phyloP scores from a whole-genome alignment of 352 stramenopile species.

The Phytophthora megakarya region DNA sequence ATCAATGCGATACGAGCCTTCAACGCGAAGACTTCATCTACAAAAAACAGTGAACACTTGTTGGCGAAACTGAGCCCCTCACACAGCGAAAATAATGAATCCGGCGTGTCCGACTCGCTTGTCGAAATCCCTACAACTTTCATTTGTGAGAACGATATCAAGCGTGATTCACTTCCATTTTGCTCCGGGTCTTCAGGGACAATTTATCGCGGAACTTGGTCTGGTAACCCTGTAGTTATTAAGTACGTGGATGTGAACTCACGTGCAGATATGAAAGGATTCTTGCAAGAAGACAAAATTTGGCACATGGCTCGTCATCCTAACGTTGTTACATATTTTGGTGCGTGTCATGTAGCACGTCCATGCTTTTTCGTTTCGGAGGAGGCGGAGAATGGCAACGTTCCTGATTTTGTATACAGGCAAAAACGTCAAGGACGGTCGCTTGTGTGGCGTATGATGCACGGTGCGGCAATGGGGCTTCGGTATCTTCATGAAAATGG shows the following conservation, averaged over 20 bases:
- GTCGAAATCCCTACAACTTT: background rate
- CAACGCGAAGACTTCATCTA: background rate
- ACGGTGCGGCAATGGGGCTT: background rate
- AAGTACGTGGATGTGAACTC: background rate
- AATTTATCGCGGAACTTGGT: background rate
- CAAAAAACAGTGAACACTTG: background rate
- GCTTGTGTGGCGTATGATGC: background rate
- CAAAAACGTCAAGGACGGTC: background rate
- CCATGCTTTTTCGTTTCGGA: background rate
- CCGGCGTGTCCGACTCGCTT: background rate
- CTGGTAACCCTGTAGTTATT: background rate
- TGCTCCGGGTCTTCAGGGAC: background rate
- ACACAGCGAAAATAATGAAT: background rate
- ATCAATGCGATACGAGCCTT: background rate
- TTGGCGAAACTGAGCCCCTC: background rate
- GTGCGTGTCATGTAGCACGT: background rate
- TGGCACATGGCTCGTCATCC: background rate
- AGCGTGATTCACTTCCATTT: background rate
- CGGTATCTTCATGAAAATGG: background rate
- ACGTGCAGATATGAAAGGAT: background rate
- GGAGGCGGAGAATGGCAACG: background rate
- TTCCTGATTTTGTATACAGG: background rate
- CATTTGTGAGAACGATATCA: background rate
- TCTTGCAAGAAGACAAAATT: slow-evolving; percentile 1
- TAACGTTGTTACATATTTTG: background rate